Conservation (phyloP, 129 eudicot genomes). For the Apium graveolens region DNA sequence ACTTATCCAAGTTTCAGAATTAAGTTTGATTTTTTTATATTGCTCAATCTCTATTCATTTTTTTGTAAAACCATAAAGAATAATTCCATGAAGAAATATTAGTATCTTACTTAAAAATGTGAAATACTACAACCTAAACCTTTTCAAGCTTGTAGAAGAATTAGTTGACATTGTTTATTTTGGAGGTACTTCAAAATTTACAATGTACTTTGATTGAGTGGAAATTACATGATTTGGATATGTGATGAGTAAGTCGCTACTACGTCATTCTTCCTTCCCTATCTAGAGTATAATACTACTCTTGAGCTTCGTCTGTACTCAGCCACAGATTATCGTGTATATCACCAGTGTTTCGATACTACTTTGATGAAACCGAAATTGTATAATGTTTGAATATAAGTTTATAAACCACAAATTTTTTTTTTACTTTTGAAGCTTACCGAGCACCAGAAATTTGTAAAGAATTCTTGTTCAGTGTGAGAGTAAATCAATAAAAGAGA, state of each 20-base stretch:
- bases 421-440: background rate
- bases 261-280: background rate
- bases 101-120: background rate
- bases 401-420: background rate
- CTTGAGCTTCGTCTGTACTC: background rate
- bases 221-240: background rate
- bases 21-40: background rate
- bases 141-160: background rate
- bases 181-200: background rate
- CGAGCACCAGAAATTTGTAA: background rate
- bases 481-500: background rate
- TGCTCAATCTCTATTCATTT: background rate
- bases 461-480: background rate
- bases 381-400: background rate
- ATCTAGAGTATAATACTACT: background rate
- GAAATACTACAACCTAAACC: background rate
- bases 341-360: background rate
- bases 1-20: background rate
- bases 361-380: background rate
- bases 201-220: background rate
- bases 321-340: background rate
- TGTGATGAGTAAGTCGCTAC: background rate
- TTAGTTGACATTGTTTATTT: background rate
- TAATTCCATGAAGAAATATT: background rate
- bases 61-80: background rate